phyloP scores from a whole-genome alignment of 257 asterid genomes.

The Echites panduratus region DNA sequence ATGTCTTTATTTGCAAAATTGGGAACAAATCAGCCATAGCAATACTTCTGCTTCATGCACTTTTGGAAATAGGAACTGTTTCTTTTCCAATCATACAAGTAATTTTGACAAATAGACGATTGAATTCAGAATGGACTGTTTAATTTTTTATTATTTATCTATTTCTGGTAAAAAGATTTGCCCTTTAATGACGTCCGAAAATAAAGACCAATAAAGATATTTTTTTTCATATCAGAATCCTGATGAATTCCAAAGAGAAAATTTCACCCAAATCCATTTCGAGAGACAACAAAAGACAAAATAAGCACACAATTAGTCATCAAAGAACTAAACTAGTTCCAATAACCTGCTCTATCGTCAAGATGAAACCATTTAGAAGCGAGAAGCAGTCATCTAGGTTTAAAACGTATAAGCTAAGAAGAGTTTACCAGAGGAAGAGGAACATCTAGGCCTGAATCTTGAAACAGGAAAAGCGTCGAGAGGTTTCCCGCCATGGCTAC shows the following conservation, averaged over 20 bases:
- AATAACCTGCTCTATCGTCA: neutral
- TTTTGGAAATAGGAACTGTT: neutral
- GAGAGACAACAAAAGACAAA: neutral
- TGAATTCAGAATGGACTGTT: neutral
- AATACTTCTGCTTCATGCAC: neutral
- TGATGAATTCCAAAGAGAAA: neutral
- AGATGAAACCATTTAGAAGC: neutral
- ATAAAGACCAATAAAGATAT: neutral
- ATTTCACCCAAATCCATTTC: neutral
- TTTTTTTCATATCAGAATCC: neutral
- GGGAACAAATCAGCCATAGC: neutral
- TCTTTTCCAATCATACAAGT: neutral
- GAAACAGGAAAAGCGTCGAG: conserved; percentile 35
- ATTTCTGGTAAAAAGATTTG: neutral
- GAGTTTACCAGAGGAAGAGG: conserved; percentile 31
- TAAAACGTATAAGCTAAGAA: neutral
- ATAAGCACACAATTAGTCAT: neutral
- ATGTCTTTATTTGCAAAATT: neutral
- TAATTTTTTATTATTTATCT: neutral
- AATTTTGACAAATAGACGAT: neutral
- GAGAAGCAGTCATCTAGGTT: neutral
- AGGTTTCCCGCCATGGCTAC: conserved; percentile 29
- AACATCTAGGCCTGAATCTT: conserved; percentile 21
- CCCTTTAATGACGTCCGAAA: neutral
- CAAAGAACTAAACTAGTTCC: neutral